Evolutionary conservation across 2,329 filamentous ascomycete species (phyloP).

Genomic region (Trichoderma afroharzianum): DNA sequence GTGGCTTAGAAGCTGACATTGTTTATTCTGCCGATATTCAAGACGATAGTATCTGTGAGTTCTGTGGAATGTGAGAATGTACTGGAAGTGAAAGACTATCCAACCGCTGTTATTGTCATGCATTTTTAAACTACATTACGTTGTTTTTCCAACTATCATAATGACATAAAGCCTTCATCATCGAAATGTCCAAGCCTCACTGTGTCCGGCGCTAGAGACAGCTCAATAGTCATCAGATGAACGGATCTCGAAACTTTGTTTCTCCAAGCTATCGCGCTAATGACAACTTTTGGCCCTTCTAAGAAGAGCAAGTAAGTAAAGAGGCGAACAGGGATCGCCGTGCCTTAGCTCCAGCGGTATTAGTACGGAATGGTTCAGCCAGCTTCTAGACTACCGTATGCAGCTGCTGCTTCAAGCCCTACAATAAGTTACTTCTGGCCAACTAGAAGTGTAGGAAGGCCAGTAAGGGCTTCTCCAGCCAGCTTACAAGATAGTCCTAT

Average conservation of each 20-base stretch:
- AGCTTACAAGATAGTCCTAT: background rate
- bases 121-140: background rate
- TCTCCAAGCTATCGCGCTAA: background rate
- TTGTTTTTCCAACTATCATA: background rate
- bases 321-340: background rate
- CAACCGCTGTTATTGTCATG: background rate
- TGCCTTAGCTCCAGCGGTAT: background rate
- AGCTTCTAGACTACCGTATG: background rate
- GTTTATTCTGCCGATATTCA: background rate
- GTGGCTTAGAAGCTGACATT: conserved; percentile 1
- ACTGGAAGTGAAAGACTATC: background rate
- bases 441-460: background rate
- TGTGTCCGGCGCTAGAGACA: background rate
- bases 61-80: background rate
- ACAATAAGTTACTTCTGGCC: background rate
- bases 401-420: background rate
- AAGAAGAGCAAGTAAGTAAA: background rate
- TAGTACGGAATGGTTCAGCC: background rate
- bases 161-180: conserved; percentile 12
- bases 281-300: background rate
- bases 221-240: background rate
- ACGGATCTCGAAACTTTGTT: background rate
- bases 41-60: background rate
- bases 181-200: background rate
- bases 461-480: background rate